Percentiles rank a stretch among this genome's conserved stretches.
Conservation (phyloP, 2,329 filamentous ascomycete species). For the Reticulascus tulasneorum region DNA sequence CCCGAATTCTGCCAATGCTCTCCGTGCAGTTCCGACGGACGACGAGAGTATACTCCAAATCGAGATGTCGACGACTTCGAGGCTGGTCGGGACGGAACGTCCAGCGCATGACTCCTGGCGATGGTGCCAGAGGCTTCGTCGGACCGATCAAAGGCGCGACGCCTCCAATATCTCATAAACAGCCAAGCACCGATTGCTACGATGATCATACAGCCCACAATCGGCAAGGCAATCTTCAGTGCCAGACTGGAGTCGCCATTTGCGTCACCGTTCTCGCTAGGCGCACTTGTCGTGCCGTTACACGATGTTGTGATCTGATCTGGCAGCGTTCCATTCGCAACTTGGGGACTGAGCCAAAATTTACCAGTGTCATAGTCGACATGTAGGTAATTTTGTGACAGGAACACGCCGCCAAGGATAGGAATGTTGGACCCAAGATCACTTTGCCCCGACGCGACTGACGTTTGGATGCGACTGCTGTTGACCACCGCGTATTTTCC, state of each 20-base stretch:
- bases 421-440: conserved; percentile 14
- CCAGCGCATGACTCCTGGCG: conserved; percentile 10
- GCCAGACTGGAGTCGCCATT: not conserved
- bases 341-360: conserved; percentile 15
- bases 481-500: conserved; percentile 12
- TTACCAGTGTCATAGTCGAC: conserved; percentile 10
- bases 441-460: conserved; percentile 8
- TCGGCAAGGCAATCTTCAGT: conserved; percentile 6
- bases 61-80: conserved; percentile 9
- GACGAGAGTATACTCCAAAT: conserved; percentile 1
- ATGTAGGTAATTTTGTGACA: conserved; percentile 15
- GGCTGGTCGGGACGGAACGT: conserved; percentile 8
- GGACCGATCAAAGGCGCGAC: not conserved
- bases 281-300: conserved; percentile 3
- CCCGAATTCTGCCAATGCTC: conserved; percentile 6
- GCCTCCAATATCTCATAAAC: conserved; percentile 8
- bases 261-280: accelerated
- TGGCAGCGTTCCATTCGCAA: conserved; percentile 8
- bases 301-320: conserved; percentile 8
- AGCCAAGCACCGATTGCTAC: conserved; percentile 3
- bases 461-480: conserved; percentile 7
- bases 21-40: not conserved
- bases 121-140: conserved; percentile 1
- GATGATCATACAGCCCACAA: conserved; percentile 6
- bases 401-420: conserved; percentile 12